Percentiles rank a stretch among this genome's conserved stretches.
Conservation (phyloP, 257 asterid genomes). For the Catharanthus roseus region DNA sequence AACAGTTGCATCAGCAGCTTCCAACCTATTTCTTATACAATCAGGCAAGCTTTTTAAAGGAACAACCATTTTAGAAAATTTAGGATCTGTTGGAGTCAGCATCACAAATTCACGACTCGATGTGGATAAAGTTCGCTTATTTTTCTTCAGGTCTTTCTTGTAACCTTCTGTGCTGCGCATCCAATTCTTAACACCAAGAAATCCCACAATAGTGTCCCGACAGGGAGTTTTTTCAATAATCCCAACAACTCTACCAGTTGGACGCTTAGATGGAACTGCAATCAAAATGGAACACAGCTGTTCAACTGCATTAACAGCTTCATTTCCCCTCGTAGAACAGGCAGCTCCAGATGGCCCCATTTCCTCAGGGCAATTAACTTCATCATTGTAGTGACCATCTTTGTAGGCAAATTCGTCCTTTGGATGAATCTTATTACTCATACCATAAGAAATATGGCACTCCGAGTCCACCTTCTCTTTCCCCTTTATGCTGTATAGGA, state of each 20-base stretch:
- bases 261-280: conserved; percentile 65
- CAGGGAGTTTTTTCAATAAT: conserved; percentile 54
- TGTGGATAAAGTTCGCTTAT: conserved; percentile 28
- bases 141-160: conserved; percentile 48
- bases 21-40: conserved; percentile 49
- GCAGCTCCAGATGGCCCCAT: conserved; percentile 21
- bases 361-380: conserved; percentile 17
- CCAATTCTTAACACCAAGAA: conserved; percentile 66
- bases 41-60: conserved; percentile 51
- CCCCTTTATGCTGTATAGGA: conserved; percentile 31
- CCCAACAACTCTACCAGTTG: conserved; percentile 82
- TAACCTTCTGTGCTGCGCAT: conserved; percentile 37
- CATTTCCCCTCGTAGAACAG: conserved; percentile 21
- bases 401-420: conserved; percentile 18
- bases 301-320: conserved; percentile 34
- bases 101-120: conserved; percentile 39
- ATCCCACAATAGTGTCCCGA: conserved; percentile 61
- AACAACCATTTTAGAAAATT: conserved; percentile 68
- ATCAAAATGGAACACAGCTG: conserved; percentile 37
- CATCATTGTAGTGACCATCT: conserved; percentile 27
- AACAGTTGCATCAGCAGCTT: conserved; percentile 52
- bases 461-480: conserved; percentile 37
- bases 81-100: conserved; percentile 65
- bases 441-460: conserved; percentile 16
- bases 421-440: conserved; percentile 12